Base-by-base conservation (phyloP, 805 yeast species). In the Candida sonorensis region DNA sequence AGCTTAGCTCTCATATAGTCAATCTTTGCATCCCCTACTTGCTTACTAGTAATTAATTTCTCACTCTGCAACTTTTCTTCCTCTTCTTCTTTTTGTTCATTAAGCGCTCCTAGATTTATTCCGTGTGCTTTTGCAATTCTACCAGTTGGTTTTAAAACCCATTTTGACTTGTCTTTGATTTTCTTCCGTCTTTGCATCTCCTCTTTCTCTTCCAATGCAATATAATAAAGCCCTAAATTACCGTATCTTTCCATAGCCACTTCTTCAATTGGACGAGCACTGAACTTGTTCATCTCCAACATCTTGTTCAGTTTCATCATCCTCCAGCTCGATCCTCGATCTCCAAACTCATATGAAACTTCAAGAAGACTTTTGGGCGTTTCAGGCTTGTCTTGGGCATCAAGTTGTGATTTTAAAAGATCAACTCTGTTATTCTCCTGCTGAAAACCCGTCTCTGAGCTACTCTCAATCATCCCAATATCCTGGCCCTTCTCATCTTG, bases 251-350 rank as follows among this genome's bases (percentile, higher is more conserved):
- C 49, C 16, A 45, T 23, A 3, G 61, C 64, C n/a, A 43, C 28
- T 4, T 48, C 48, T 23, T 54, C 55, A 3, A 45, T 34, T 4
- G 41, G 25, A 14, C 30, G 27, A n/a, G 38, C 23, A 6, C 34
- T 29, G 22, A 41, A 47, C 21, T 38, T 29, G 8, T 61, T 45
- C 13, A 36, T 33, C 26, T 45, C 42, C 16, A 40, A 28, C 1
- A 51, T 30, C 16, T 50, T 50, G 6, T 45, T 31, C 14, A 61
- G 43, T 38, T 61, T 62, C 42, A 57, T 57, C 59, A 57, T 49
- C 24, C 65, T 37, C 67, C 66, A 61, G n/a, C 35, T 41, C 1
- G 61, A 52, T 2, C 65, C 66, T 14, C 48, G 23, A 39, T 61
- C 66, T 1, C 66, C 66, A 50, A 59, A 61, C 19, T 44, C 50